Evolutionary conservation across 768 basidiomycete species (phyloP), one percentile per base, ranked within the genome.

Genomic region (Sistotremastrum suecicum): DNA sequence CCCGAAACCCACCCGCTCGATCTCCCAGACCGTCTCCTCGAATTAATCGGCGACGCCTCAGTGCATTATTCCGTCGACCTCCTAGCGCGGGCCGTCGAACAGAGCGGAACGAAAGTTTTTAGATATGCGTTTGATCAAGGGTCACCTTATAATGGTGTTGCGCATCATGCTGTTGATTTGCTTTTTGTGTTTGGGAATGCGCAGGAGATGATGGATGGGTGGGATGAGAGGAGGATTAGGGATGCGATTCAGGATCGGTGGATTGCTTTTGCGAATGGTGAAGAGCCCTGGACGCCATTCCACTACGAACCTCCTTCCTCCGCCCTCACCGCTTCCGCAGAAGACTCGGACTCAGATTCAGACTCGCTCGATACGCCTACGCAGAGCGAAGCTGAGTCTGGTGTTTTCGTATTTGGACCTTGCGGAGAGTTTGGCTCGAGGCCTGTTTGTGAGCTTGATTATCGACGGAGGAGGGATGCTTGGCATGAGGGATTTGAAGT

Each of bases 81-180:
- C 50, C 63, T 80, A 34, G 72, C 70, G 3, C 63, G 70, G 43
- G 68, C 67, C 44, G 69, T 74, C 11, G 72, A 69, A 41, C 65
- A 73, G 2, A 68, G 70, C 9, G 80, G 76, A 1, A 65, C 65
- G 37, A 71, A 72, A n/a, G 81, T 84, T 4, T 87, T 78, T 77
- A 70, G 84, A 47, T 87, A 83, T 53, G 75, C 83, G 11, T 87
- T 87, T 56, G 84, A 87, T 60, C 84, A 87, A 62, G 84, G 83
- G 53, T 74, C 79, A 1, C 80, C 83, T 6, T 65, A 70, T 28
- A 68, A 75, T 41, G 75, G 75, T 9, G 58, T 74, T 12, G 75
- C 82, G 2, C 83, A 83, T 55, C 80, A 85, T 56, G 76, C 71
- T 1, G 75, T 76, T 1, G 84, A 86, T 57, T 62, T 87, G 39